These are phyloP conservation scores for Phialocephala subalpina DNA, from an alignment of 2,329 filamentous ascomycete species.

Conservation along the genomic window DNA sequence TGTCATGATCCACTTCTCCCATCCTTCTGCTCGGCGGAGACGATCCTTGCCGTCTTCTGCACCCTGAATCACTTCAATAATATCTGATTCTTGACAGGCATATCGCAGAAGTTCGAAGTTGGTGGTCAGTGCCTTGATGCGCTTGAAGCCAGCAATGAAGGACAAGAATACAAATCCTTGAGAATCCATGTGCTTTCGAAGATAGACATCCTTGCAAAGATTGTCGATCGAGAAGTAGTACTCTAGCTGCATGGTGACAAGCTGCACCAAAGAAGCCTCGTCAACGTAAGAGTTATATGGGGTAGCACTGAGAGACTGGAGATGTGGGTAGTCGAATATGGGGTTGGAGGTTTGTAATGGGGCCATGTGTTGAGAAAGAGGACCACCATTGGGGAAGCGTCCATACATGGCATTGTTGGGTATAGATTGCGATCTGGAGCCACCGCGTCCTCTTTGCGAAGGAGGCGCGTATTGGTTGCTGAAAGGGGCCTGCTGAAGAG, in stretches of 20 bases:
- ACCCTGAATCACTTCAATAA: constrained; percentile 77
- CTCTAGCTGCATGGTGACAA: constrained; percentile 67
- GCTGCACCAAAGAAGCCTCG: constrained; percentile 53
- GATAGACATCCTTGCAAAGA: constrained; percentile 88
- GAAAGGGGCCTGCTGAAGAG: constrained; percentile 47
- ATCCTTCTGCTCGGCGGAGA: constrained; percentile 76
- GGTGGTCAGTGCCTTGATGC: constrained; percentile 76
- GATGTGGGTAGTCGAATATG: constrained; percentile 62
- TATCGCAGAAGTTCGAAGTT: constrained; percentile 78
- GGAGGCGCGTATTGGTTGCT: constrained; percentile 43
- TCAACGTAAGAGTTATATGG: constrained; percentile 66
- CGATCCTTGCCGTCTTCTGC: constrained; percentile 78
- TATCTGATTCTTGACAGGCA: constrained; percentile 75
- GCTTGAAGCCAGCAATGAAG: constrained; percentile 86
- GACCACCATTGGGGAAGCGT: constrained; percentile 46
- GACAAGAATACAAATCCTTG: constrained; percentile 88
- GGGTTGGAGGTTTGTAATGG: constrained; percentile 56
- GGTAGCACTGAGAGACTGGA: constrained; percentile 63
- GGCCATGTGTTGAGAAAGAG: constrained; percentile 47
- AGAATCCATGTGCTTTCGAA: constrained; percentile 92
- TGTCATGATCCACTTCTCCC: constrained; percentile 81
- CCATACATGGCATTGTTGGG: constrained; percentile 61
- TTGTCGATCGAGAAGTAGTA: constrained; percentile 99
- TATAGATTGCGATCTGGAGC: constrained; percentile 68
- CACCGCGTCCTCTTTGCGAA: constrained; percentile 56